Evolutionary conservation across 2,329 filamentous ascomycete species (phyloP), one percentile per base, ranked within the genome.

Genomic region (Aspergillus udagawae): DNA sequence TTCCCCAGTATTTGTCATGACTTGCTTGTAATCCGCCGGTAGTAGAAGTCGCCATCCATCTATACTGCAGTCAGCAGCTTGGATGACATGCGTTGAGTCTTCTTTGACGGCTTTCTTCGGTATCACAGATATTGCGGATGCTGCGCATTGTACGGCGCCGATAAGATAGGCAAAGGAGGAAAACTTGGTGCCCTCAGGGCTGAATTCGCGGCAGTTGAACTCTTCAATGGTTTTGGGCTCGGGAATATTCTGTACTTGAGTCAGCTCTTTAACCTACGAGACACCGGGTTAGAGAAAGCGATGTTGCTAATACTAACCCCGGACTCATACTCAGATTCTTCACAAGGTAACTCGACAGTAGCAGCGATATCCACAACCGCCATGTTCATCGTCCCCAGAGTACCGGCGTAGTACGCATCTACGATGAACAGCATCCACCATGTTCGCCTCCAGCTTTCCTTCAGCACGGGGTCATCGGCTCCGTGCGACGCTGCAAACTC

Each of bases 341-440:
- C 28, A 29, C 28, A 29, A 9, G 28, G 28, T 29, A 29, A 29
- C 28, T 29, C 28, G 28, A 29, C 28, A 29, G 28, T 29, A 29
- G 28, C 28, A 29, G 28, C 8, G 9, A 29, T 29, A 10, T 29
- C 28, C 28, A 29, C 28, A 29, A 28, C 17, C 9, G 17, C 2
- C 52, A 70, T 66, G 3, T 61, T 65, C 64, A 61, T 66, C 2
- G 67, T 67, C 7, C 65, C 65, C n/a, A 65, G 55, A 29, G 63
- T 86, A 4, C 89, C 90, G 2, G 90, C 87, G 61, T 92, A 83
- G 80, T 92, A 88, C 52, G 87, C 89, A 67, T 94, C 91, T 9
- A 89, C 82, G 14, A 89, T 82, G 68, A 87, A 92, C 25, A 73
- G 41, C 60, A 64, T 64, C 71, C 72, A 74, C 71, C 71, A 74